These are phyloP conservation scores for Zasmidium cellare DNA, from an alignment of 2,329 filamentous ascomycete genomes.

Conservation along the genomic window DNA sequence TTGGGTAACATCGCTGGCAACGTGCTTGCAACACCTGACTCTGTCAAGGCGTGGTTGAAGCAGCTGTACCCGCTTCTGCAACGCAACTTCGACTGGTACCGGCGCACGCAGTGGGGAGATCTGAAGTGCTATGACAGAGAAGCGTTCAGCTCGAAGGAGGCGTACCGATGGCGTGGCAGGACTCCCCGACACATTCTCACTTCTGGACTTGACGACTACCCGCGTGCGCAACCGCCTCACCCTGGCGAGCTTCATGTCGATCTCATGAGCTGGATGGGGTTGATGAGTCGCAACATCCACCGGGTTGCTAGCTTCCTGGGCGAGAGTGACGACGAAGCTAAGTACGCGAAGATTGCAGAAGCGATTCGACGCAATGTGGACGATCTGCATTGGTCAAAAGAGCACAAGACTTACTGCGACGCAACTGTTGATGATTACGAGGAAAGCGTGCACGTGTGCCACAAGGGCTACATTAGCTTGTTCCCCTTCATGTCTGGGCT, in stretches of 20 bases:
- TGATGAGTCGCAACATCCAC: conserved; percentile 85
- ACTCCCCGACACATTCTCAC: conserved; percentile 85
- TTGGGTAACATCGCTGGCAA: conserved; percentile 41
- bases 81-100: conserved; percentile 93
- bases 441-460: conserved; percentile 84
- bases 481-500: conserved; percentile 90
- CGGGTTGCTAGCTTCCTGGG: conserved; percentile 77
- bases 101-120: conserved; percentile 84
- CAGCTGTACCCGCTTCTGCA: conserved; percentile 83
- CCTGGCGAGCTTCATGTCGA: conserved; percentile 95
- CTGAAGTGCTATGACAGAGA: conserved; percentile 83
- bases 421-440: conserved; percentile 94
- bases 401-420: conserved; percentile 84
- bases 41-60: conserved; percentile 70
- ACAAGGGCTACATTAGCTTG: conserved; percentile 93
- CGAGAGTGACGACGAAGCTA: conserved; percentile 71
- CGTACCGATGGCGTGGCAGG: conserved; percentile 91
- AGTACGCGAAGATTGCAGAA: conserved; percentile 69
- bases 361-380: conserved; percentile 85
- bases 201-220: conserved; percentile 94
- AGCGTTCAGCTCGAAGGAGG: conserved; percentile 86
- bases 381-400: conserved; percentile 87
- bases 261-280: conserved; percentile 93
- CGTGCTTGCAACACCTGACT: conserved; percentile 65
- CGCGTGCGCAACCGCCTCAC: conserved; percentile 87